Evolutionary conservation across 176 grass and related monocot genomes (phyloP).

Genomic region (Dendrocalamus sinicus): DNA sequence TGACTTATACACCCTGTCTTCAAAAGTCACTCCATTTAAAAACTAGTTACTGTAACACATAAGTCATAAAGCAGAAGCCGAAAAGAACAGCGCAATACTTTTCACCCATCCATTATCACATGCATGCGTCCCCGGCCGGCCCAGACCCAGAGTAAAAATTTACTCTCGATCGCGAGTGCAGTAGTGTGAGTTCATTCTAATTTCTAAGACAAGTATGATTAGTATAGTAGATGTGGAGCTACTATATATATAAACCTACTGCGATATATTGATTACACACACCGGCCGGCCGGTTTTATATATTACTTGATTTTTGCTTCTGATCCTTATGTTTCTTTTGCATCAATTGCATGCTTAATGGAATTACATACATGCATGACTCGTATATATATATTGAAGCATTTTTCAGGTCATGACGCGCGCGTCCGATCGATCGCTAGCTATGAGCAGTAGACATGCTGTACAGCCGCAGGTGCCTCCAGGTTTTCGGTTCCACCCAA

Average conservation of each 20-base stretch:
- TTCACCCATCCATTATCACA: slow-evolving; percentile 54
- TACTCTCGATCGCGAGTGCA: too few relatives aligned
- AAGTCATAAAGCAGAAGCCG: too few relatives aligned
- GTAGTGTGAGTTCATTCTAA: too few relatives aligned
- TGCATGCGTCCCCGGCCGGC: neutral
- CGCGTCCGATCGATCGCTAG: neutral
- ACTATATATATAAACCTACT: too few relatives aligned
- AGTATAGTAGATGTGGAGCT: too few relatives aligned
- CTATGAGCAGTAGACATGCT: slow-evolving; percentile 50
- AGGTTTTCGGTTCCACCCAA: slow-evolving; percentile 91
- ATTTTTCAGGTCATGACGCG: neutral
- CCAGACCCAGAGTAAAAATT: neutral
- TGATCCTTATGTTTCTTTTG: neutral
- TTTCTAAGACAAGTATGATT: neutral
- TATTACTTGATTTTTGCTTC: too few relatives aligned
- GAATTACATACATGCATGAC: neutral
- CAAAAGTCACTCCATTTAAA: too few relatives aligned
- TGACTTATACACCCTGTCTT: too few relatives aligned
- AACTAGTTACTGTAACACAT: too few relatives aligned
- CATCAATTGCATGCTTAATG: neutral
- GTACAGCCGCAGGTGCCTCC: slow-evolving; percentile 62
- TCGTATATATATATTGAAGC: too few relatives aligned
- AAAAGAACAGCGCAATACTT: neutral
- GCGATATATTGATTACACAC: too few relatives aligned
- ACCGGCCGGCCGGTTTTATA: too few relatives aligned